Base-by-base conservation (phyloP, 2,329 filamentous ascomycete genomes). In the Simplicillium sp. region DNA sequence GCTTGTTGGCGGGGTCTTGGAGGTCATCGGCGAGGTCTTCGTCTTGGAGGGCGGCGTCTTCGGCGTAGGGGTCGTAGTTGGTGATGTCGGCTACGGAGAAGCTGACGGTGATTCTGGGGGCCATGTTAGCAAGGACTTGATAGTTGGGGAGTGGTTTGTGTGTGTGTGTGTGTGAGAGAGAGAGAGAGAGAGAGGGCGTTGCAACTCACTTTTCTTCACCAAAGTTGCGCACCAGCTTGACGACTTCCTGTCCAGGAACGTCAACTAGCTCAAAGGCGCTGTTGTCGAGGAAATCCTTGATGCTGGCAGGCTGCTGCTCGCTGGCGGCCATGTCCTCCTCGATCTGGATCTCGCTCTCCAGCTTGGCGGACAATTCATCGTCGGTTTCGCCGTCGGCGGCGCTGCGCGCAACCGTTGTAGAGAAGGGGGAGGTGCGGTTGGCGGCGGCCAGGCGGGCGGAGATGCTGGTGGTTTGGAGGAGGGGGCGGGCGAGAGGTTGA, bases 211-310 rank as follows among this genome's bases (percentile, higher is more conserved):
- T 87, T 71, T 98, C 92, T 48, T 94, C 82, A 54, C 84, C 85
- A 56, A 86, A 90, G 49, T 77, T 82, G 56, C 89, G 84, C 46
- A 80, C 84, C 50, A 98, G 74, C 55, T 84, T 73, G 51, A 98
- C 85, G 52, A 95, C 87, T 68, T 97, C 86, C 62, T 87, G 77
- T 47, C 92, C 92, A 20, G 82, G 73, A 28, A 73, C 78, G 64
- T 98, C 92, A 55, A 86, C 71, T 46, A 92, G 74, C 73, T 90
- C 73, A 64, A 88, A 98, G 33, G 82, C 76, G 57, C 82, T 82
- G 67, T 87, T 90, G 58, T 90, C 80, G 37, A 96, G 67, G 65
- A 94, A 96, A 61, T 92, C 86, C 67, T 87, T 82, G 62, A 96
- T 77, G 60, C 82, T 85, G 48, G 80, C 73, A 33, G 87, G 83